Evolutionary conservation across 305 asterid genomes (phyloP).

Genomic region (Fraxinus albicans): DNA sequence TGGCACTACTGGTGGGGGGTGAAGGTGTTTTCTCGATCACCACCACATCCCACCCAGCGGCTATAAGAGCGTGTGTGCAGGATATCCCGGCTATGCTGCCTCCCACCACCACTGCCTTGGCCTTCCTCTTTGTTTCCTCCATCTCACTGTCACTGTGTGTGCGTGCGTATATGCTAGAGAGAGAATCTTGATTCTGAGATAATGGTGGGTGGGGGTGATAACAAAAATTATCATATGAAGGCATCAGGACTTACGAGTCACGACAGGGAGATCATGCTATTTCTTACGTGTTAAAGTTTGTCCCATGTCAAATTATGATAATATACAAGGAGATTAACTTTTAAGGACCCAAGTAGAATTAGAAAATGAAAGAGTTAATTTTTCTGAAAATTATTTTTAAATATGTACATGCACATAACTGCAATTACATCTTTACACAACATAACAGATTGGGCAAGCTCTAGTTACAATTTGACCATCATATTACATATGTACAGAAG

Average conservation of each 20-base stretch:
- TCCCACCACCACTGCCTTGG: slow-evolving; percentile 82
- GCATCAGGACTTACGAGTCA: neutral
- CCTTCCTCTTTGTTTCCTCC: slow-evolving; percentile 23
- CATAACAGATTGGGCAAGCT: neutral
- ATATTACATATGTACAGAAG: slow-evolving; percentile 12
- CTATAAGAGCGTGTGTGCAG: slow-evolving; percentile 67
- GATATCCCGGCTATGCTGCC: slow-evolving; percentile 91
- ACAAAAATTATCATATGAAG: neutral
- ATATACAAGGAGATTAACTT: neutral
- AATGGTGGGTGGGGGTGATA: neutral
- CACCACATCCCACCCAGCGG: slow-evolving; percentile 84
- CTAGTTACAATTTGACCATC: neutral
- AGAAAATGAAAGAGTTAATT: neutral
- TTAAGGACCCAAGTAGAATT: neutral
- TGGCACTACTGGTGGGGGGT: slow-evolving; percentile 71
- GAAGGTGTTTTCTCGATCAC: slow-evolving; percentile 75
- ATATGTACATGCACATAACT: neutral
- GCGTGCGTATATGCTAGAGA: neutral
- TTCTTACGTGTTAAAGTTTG: neutral
- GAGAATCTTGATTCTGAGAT: neutral
- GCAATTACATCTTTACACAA: slow-evolving; percentile 19
- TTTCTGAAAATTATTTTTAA: too few species aligned
- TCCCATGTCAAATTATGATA: neutral
- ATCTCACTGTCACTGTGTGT: neutral
- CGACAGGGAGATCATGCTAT: neutral